Evolutionary conservation across 495 filamentous ascomycete species (phyloP).

Genomic region (Lentithecium fluviatile): DNA sequence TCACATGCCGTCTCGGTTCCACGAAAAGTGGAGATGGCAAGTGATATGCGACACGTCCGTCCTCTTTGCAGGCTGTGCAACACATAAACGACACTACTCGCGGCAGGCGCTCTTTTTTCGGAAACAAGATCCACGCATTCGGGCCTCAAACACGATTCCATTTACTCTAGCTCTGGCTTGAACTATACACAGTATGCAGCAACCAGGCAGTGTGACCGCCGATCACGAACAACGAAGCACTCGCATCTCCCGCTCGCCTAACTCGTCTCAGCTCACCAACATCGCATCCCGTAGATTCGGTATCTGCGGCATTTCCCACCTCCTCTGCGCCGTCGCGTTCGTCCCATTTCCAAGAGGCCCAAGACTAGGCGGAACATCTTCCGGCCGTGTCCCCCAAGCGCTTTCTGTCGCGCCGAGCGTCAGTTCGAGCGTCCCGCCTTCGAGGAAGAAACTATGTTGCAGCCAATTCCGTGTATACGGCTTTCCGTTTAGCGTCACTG

Average conservation of each 20-base stretch:
- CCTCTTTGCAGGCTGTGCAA: too few relatives aligned
- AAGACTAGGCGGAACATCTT: slow-evolving; percentile 64
- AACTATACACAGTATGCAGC: too few relatives aligned
- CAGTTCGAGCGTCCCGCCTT: slow-evolving; percentile 68
- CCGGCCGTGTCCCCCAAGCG: slow-evolving; percentile 61
- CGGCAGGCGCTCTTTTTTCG: too few relatives aligned
- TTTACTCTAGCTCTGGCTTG: too few relatives aligned
- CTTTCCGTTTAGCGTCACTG: slow-evolving; percentile 62
- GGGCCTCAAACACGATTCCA: too few relatives aligned
- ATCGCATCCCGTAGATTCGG: not conserved
- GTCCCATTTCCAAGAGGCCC: slow-evolving; percentile 25
- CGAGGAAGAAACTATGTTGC: slow-evolving; percentile 69
- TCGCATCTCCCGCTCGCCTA: not conserved
- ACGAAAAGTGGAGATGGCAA: too few relatives aligned
- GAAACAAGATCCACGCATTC: too few relatives aligned
- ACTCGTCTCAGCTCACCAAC: not conserved
- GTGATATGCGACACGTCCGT: too few relatives aligned
- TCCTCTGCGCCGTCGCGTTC: slow-evolving; percentile 1
- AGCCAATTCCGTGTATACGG: slow-evolving; percentile 71
- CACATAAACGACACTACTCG: too few relatives aligned
- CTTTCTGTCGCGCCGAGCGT: slow-evolving; percentile 66
- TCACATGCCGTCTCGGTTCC: too few relatives aligned
- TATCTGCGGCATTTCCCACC: slow-evolving; percentile 16
- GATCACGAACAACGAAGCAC: too few relatives aligned
- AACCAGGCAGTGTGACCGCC: too few relatives aligned